Conservation (phyloP, 352 stramenopile genomes). For the Pythium biforme region DNA sequence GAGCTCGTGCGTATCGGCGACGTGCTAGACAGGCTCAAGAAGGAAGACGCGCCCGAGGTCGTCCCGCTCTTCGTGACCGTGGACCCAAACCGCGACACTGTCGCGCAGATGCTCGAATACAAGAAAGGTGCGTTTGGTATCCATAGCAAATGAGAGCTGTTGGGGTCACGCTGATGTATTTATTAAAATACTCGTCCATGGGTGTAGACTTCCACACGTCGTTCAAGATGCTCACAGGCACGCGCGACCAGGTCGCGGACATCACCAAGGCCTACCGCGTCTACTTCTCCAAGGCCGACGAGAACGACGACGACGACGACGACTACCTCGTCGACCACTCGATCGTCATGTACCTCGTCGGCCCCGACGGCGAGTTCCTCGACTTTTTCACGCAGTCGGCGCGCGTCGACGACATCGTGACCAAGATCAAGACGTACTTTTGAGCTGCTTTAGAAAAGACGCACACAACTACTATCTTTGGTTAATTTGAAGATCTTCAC, state of each 20-base stretch:
- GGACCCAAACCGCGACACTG: slow-evolving; percentile 96
- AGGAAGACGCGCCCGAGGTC: slow-evolving; percentile 57
- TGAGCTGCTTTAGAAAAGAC: slow-evolving; percentile 20
- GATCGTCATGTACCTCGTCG: slow-evolving; percentile 99
- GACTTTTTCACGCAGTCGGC: slow-evolving; percentile 99
- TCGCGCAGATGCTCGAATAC: slow-evolving; percentile 96
- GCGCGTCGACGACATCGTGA: slow-evolving; percentile 92
- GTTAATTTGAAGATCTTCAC: no score
- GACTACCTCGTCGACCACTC: slow-evolving; percentile 99
- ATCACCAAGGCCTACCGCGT: slow-evolving; percentile 98
- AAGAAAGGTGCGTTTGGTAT: slow-evolving; percentile 65
- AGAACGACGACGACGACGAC: slow-evolving; percentile 94
- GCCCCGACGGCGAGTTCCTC: slow-evolving; percentile 95
- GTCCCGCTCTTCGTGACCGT: slow-evolving; percentile 97
- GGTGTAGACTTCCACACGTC: slow-evolving; percentile 78
- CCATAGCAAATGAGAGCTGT: no score
- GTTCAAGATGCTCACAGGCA: slow-evolving; percentile 91
- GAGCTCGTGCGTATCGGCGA: slow-evolving; percentile 98
- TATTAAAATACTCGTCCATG: no score
- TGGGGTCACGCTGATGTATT: background rate
- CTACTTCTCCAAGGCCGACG: slow-evolving; percentile 97
- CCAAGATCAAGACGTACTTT: slow-evolving; percentile 90
- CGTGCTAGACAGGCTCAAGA: slow-evolving; percentile 91
- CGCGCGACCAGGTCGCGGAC: slow-evolving; percentile 93
- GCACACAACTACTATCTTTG: no score